Evolutionary conservation across 2,329 filamentous ascomycete species (phyloP), one percentile per base, ranked within the genome.

Genomic region (Fusarium sp.): DNA sequence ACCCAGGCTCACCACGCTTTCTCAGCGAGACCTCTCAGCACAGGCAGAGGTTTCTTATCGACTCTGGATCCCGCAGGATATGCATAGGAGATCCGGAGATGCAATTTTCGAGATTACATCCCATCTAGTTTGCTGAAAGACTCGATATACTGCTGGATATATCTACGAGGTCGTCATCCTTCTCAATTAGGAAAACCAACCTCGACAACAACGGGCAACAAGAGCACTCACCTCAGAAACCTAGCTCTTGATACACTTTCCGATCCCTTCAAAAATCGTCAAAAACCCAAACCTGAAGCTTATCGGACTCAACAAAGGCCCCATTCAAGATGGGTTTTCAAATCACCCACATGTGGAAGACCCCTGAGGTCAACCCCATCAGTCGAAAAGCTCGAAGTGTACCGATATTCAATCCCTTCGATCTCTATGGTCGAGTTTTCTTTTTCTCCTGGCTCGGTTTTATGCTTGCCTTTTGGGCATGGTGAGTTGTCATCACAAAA

Each of bases 381-480:
- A 97, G 92, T 83, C 87, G 88, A 62, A 97, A 97, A 79, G 94
- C 94, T 57, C 89, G 88, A 65, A 92, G 92, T 0, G 89, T 97
- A 48, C 94, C 94, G 0, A 79, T 93, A 23, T 83, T 97, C 66
- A 97, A 97, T 78, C 88, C 91, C 0, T 77, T 95, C 74, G 87
- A 97, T 78, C 83, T 90, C 73, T 94, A 97, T 83, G 94, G 94
- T 39, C 88, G 94, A 7, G 94, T 96, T 0, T 97, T 97, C 81
- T 94, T 95, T 84, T 97, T 97, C 82, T 92, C 92, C 2, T 96
- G 93, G 90, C 87, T 94, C 50, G 93, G 93, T 3, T 96, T 96
- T 80, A 90, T 96, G 87, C 88, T 95, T 56, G 92, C 93, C 8
- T 97, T 97, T 81, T 93, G 94, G 87, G 94, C 93, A 11, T 97